Percentiles rank a stretch among this genome's conserved stretches.
phyloP scores from a whole-genome alignment of 148 eudicot species.

The Limonium bicolor region DNA sequence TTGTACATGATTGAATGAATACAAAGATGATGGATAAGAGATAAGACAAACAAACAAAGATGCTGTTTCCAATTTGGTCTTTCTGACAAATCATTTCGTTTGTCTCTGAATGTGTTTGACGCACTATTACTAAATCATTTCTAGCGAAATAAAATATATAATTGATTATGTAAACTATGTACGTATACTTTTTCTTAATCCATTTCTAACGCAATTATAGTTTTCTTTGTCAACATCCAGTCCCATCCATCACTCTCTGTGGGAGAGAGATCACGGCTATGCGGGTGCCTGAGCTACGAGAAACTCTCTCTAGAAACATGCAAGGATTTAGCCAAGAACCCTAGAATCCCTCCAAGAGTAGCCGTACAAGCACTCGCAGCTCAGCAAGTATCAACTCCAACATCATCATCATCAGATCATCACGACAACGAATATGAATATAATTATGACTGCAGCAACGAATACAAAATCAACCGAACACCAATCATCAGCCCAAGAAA shows the following conservation, averaged over 20 bases:
- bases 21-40: no score
- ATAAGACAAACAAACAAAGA: no score
- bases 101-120: no score
- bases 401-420: background rate
- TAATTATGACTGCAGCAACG: conserved; percentile 9
- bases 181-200: no score
- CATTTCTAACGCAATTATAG: background rate
- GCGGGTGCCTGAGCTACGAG: conserved; percentile 59
- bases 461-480: conserved; percentile 5
- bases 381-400: conserved; percentile 11
- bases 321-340: conserved; percentile 79
- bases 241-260: conserved; percentile 49
- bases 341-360: conserved; percentile 64
- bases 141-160: no score
- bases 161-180: no score
- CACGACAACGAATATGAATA: conserved; percentile 7
- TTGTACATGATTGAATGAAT: no score
- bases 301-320: conserved; percentile 73
- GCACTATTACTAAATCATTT: no score
- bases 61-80: no score
- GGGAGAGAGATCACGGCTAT: conserved; percentile 67
- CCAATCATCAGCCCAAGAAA: conserved; percentile 5
- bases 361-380: conserved; percentile 81
- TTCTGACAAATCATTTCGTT: no score
- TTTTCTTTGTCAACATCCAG: conserved; percentile 20